These are phyloP conservation scores for Cladophialophora yegresii DNA, from an alignment of 2,329 filamentous ascomycete genomes.

Conservation along the genomic window DNA sequence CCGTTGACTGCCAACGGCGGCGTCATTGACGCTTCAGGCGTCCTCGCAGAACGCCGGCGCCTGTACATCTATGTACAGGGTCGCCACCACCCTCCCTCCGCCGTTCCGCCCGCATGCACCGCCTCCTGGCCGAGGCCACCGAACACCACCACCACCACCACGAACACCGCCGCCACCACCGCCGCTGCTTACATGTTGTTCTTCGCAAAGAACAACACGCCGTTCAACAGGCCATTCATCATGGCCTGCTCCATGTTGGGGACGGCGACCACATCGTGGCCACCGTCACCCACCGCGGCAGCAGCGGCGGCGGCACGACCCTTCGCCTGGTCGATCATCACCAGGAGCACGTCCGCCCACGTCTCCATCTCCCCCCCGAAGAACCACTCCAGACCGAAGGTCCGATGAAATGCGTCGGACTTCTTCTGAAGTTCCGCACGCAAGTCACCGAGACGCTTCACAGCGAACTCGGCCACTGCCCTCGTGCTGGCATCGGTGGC, in stretches of 20 bases:
- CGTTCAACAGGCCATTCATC: constrained; percentile 4
- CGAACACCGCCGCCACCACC: too few species aligned
- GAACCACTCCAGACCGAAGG: constrained; percentile 25
- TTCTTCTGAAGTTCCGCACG: constrained; percentile 21
- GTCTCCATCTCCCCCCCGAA: constrained; percentile 19
- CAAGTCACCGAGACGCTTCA: constrained; percentile 10
- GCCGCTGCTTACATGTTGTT: neutral
- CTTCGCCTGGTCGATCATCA: constrained; percentile 25
- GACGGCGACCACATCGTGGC: neutral
- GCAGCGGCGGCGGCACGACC: neutral
- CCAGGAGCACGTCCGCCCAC: constrained; percentile 30
- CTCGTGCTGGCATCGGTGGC: constrained; percentile 5
- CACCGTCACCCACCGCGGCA: neutral
- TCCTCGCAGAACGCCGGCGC: neutral
- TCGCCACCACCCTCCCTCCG: neutral
- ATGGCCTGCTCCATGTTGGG: constrained; percentile 3
- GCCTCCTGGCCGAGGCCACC: neutral
- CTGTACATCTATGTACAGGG: constrained; percentile 13
- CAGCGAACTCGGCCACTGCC: constrained; percentile 9
- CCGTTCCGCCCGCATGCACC: neutral
- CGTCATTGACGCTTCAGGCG: neutral
- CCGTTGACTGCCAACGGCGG: neutral
- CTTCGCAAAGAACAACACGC: constrained; percentile 7
- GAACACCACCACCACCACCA: neutral
- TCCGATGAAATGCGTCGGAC: constrained; percentile 24